Base-by-base conservation (phyloP, 2,329 filamentous ascomycete species). In the Fusarium burgessii region DNA sequence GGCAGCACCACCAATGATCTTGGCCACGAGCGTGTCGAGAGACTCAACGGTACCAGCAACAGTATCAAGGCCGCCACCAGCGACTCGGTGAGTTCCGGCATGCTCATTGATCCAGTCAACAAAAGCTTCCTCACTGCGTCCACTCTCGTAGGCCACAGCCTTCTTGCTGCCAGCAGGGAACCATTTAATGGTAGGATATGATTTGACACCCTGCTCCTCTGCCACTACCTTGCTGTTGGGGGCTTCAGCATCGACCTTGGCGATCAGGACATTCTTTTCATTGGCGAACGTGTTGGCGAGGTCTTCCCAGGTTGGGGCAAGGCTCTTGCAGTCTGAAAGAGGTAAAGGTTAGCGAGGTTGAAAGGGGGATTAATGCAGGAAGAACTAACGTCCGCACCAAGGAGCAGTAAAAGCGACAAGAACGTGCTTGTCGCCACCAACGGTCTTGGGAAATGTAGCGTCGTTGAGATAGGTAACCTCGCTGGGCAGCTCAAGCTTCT, bases 111-210 rank as follows among this genome's bases (percentile, higher is more conserved):
- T 80, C 84, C 92, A 99, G 7, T 87, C 81, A 74, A 98, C 81
- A 43, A 99, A 85, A 72, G 90, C 92, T 49, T 88, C 85, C 85
- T 98, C 94, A 52, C 86, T 85, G 73, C 96, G 95, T 68, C 88
- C 93, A 67, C 92, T 91, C 58, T 86, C 84, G 87, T 98, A 99
- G 47, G 85, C 79, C 76, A 91, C 87, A 47, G 90, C 82, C 78
- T 92, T 90, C 71, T 88, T 92, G 78, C 90, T 93, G 75, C 94
- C 95, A 81, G 92, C 92, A 74, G 94, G 89, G 89, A 98, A 99
- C 89, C 92, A 99, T 86, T 97, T 97, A 86, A 99, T 97, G 70
- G 96, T 99, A 52, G 96, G 96, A 87, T 97, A 99, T 38, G 92
- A 93, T 59, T 88, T 88, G 74, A 99, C 89, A 67, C 91, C 93